Conservation (phyloP, 2,329 filamentous ascomycete species). For the Alternaria rosae region DNA sequence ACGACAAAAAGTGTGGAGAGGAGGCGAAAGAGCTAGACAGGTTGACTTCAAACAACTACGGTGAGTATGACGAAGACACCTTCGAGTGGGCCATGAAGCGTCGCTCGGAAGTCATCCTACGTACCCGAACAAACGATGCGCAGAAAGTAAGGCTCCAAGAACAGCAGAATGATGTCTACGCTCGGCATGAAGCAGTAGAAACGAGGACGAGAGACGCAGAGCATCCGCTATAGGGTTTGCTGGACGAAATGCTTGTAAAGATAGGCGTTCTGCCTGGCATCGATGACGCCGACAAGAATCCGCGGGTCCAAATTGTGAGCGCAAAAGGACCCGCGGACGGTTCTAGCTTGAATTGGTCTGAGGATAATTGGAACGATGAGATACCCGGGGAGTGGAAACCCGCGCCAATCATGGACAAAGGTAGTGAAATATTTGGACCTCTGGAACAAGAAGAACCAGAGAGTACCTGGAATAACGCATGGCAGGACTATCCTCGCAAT, state of each 20-base stretch:
- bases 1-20: too few relatives aligned
- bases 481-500: neutral
- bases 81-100: neutral
- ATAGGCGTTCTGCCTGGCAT: neutral
- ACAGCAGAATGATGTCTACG: neutral
- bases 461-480: neutral
- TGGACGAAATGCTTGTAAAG: accelerated
- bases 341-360: accelerated
- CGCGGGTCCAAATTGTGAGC: neutral
- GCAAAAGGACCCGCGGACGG: neutral
- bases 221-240: neutral
- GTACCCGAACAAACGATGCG: too few relatives aligned
- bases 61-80: too few relatives aligned
- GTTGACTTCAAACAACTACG: too few relatives aligned
- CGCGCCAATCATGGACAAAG: too few relatives aligned
- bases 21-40: too few relatives aligned
- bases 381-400: neutral
- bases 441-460: neutral
- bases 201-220: neutral
- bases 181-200: neutral
- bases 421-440: neutral
- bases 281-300: neutral
- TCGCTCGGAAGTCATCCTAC: neutral
- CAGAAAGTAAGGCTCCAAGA: too few relatives aligned
- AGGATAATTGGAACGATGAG: neutral